phyloP scores from a whole-genome alignment of 345 rosid species.

The Pistacia integerrima region DNA sequence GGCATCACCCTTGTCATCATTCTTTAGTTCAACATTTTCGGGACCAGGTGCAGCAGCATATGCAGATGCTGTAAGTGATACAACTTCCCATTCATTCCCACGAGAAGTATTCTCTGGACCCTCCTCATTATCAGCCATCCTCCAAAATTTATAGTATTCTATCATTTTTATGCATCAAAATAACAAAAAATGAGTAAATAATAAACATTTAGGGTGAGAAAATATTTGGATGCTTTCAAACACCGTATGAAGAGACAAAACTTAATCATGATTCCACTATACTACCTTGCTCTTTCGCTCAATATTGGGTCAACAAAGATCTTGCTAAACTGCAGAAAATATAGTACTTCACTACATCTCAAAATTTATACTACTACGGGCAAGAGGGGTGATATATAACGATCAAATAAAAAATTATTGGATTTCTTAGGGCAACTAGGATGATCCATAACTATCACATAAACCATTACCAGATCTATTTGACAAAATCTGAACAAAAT shows the following conservation, averaged over 20 bases:
- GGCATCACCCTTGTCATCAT: slow-evolving; percentile 38
- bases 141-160: slow-evolving; percentile 13
- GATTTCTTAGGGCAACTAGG: too few species aligned
- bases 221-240: background rate
- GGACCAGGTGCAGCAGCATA: slow-evolving; percentile 95
- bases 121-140: slow-evolving; percentile 63
- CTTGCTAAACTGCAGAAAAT: background rate
- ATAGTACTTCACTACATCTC: background rate
- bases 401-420: background rate
- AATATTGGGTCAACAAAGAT: background rate
- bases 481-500: background rate
- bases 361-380: background rate
- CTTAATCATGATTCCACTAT: background rate
- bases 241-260: background rate
- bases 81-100: slow-evolving; percentile 95
- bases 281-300: background rate
- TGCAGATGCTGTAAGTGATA: slow-evolving; percentile 87
- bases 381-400: background rate
- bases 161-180: slow-evolving; percentile 4
- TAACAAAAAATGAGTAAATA: background rate
- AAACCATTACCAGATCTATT: background rate
- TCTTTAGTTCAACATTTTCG: slow-evolving; percentile 37
- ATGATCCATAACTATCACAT: too few species aligned
- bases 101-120: slow-evolving; percentile 42
- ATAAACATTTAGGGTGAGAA: background rate